phyloP scores from a whole-genome alignment of 192 early-diverging fungal genomes.

The Funneliformis mosseae region DNA sequence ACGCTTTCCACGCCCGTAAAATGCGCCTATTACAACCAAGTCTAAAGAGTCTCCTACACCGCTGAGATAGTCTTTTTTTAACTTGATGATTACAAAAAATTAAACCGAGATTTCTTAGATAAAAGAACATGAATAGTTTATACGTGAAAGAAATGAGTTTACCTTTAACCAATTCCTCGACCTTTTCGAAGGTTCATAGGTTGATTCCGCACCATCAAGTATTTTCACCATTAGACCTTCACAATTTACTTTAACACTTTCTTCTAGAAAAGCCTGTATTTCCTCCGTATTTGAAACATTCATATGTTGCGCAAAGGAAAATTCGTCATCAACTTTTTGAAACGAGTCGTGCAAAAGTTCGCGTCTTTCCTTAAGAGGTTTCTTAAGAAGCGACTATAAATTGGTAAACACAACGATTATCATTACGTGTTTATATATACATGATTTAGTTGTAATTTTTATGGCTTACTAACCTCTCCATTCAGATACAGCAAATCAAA shows the following conservation, averaged over 20 bases:
- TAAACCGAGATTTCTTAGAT: neutral
- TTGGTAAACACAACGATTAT: neutral
- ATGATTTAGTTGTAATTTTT: neutral
- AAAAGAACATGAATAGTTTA: neutral
- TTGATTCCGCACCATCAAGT: slow-evolving; percentile 77
- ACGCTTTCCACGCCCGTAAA: slow-evolving; percentile 91
- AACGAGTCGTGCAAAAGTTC: slow-evolving; percentile 72
- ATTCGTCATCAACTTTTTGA: slow-evolving; percentile 79
- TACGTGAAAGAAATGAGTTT: neutral
- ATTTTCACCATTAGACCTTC: slow-evolving; percentile 99
- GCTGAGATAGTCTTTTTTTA: slow-evolving; percentile 97
- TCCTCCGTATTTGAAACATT: slow-evolving; percentile 85
- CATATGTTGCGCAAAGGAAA: slow-evolving; percentile 85
- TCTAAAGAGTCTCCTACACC: slow-evolving; percentile 97
- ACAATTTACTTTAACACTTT: slow-evolving; percentile 81
- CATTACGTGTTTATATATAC: neutral
- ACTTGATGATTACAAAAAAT: slow-evolving; percentile 18
- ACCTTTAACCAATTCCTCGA: slow-evolving; percentile 99
- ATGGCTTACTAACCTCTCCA: slow-evolving; percentile 64
- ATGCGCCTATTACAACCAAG: slow-evolving; percentile 95
- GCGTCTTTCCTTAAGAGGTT: slow-evolving; percentile 76
- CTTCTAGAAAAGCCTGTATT: slow-evolving; percentile 92
- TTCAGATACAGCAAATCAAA: slow-evolving; percentile 97
- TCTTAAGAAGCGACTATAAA: slow-evolving; percentile 70
- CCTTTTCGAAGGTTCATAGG: slow-evolving; percentile 95